Evolutionary conservation across 2,329 filamentous ascomycete species (phyloP).

Genomic region (Alternaria novae-zelandiae): DNA sequence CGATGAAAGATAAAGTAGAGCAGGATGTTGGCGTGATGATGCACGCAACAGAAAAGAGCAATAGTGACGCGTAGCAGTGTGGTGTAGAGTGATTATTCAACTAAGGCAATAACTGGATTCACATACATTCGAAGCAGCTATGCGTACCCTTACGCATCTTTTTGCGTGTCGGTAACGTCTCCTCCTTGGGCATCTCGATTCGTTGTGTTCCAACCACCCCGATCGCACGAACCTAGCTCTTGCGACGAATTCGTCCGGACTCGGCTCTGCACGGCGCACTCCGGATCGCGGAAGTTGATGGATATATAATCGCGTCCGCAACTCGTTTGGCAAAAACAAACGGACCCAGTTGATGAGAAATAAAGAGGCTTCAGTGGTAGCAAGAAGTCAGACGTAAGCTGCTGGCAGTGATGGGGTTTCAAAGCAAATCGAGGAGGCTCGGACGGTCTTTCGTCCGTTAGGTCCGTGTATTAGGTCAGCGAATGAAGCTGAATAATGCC

Average conservation of each 20-base stretch:
- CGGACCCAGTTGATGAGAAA: neutral
- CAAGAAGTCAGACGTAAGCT: constrained; percentile 12
- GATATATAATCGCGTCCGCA: constrained; percentile 10
- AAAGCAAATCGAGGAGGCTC: constrained; percentile 7
- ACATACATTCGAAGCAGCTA: constrained; percentile 55
- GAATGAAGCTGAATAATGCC: constrained; percentile 15
- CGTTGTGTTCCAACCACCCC: constrained; percentile 11
- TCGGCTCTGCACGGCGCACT: constrained; percentile 6
- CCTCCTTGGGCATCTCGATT: constrained; percentile 46
- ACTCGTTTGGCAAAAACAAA: neutral
- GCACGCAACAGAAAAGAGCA: constrained; percentile 4
- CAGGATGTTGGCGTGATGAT: constrained; percentile 5
- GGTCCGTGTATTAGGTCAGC: constrained; percentile 20
- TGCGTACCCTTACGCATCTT: constrained; percentile 55
- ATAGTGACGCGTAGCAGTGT: constrained; percentile 1
- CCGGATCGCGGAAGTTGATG: constrained; percentile 2
- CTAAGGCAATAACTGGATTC: constrained; percentile 8
- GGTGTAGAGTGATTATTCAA: constrained; percentile 5
- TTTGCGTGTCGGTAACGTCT: constrained; percentile 43
- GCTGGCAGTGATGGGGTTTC: constrained; percentile 2
- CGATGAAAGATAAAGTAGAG: neutral
- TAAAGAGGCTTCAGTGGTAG: neutral
- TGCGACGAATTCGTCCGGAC: constrained; percentile 30
- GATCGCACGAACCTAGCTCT: constrained; percentile 7
- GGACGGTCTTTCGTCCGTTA: constrained; percentile 22